These are phyloP conservation scores for Aspergillus incahuasiensis DNA, from an alignment of 495 filamentous ascomycete species.

Conservation along the genomic window DNA sequence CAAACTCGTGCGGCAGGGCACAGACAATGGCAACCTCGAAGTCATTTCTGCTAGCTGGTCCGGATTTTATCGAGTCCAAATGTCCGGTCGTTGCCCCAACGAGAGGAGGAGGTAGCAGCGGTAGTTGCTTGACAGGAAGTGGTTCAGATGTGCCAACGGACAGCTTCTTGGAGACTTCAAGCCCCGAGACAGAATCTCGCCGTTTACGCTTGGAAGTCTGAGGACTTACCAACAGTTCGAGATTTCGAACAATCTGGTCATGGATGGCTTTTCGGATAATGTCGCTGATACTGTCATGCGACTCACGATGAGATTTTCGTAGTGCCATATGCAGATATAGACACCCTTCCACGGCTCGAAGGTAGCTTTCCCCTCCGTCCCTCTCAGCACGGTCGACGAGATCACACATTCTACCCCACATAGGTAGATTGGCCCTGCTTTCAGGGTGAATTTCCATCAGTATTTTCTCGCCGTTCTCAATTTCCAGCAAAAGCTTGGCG, in stretches of 20 bases:
- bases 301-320: background rate
- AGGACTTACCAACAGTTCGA: background rate
- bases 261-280: background rate
- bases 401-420: background rate
- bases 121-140: no score
- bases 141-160: background rate
- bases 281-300: background rate
- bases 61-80: background rate
- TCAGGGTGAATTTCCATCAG: background rate
- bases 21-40: conserved; percentile 36
- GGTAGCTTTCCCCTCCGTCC: background rate
- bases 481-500: conserved; percentile 3
- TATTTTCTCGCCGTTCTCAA: conserved; percentile 3
- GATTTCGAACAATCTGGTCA: background rate
- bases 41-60: background rate
- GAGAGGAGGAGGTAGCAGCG: no score
- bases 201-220: background rate
- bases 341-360: conserved; percentile 3
- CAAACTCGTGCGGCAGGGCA: conserved; percentile 28
- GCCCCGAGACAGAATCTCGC: background rate
- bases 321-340: background rate
- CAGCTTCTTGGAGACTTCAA: background rate
- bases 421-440: background rate
- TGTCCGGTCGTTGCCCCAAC: no score
- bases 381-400: background rate